Evolutionary conservation across 371 early-diverging fungal species (phyloP), one percentile per base, ranked within the genome.

Genomic region (Phascolomyces articulosus): DNA sequence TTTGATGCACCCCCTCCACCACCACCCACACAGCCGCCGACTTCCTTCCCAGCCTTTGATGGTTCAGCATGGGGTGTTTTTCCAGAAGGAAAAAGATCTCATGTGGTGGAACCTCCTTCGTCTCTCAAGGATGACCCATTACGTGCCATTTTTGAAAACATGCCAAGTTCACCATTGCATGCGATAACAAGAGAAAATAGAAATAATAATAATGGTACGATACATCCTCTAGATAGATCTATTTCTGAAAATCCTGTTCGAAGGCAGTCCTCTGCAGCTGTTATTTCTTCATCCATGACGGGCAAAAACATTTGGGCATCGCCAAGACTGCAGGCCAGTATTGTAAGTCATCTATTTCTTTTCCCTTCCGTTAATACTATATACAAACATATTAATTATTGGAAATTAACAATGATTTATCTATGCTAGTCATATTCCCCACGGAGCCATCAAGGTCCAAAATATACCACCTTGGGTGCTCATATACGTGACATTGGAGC

Each of bases 111-210:
- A 28, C 34, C 64, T 20, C 56, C 26, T 10, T 38, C 57, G 57
- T 64, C 64, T 4, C 58, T 64, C 15, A 58, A 64, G 20, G 67
- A 63, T 20, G 63, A 51, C n/a, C 67, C 67, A 8, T 40, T 67
- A 1, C 51, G 67, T n/a, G 67, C 67, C 2, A 67, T 67, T 26
- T 67, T 67, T 55, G 67, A 67, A 59, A 58, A 67, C 18, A 64
- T 57, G 64, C 64, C 64, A 24, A 57, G 58, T 21, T 57, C 56
- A 20, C 64, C 64, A 34, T 47, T 44, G 47, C 57, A 64, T 41
- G n/a, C n/a, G n/a, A 27, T 26, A 13, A 38, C 40, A 16, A 56
- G 40, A 38, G 56, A 56, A 31, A 56, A 56, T 31, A 20, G 40
- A 6, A 55, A 55, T 27, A n/a, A n/a, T n/a, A n/a, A n/a, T n/a